Evolutionary conservation across 257 asterid genomes (phyloP).

Genomic region (Jasminum sambac): DNA sequence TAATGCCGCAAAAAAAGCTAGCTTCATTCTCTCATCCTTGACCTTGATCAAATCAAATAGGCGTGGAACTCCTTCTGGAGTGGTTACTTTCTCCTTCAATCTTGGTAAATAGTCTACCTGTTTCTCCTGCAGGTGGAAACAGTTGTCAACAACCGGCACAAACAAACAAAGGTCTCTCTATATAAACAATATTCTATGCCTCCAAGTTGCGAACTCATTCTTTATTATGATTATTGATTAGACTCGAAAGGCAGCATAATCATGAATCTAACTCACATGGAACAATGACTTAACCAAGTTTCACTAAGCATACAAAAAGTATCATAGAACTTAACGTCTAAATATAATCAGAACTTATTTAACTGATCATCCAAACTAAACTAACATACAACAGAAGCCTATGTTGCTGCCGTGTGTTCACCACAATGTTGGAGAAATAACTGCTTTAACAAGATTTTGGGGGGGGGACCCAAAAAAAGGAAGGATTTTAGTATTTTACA

Average conservation of each 20-base stretch:
- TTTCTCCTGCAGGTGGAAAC: conserved; percentile 68
- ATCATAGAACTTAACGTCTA: background rate
- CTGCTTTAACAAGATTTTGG: too few relatives aligned
- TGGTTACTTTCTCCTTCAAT: conserved; percentile 60
- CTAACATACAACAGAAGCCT: conserved; percentile 5
- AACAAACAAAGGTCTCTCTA: background rate
- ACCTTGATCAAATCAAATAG: conserved; percentile 89
- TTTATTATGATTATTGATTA: conserved; percentile 9
- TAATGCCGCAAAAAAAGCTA: conserved; percentile 80
- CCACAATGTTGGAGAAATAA: background rate
- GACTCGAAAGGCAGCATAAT: background rate
- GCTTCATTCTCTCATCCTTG: conserved; percentile 86
- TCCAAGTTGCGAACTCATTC: background rate
- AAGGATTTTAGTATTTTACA: too few relatives aligned
- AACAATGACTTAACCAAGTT: background rate
- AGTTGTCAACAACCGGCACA: background rate
- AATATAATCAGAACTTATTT: background rate
- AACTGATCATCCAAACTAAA: conserved; percentile 6
- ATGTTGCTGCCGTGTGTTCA: background rate
- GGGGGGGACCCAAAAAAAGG: too few relatives aligned
- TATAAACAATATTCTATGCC: background rate
- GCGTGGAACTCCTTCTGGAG: conserved; percentile 84
- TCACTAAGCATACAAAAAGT: background rate
- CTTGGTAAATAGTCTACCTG: conserved; percentile 56
- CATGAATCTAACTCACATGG: background rate